A percentile compares a stretch with the other conserved stretches of the same genome.
Conservation (phyloP, 352 stramenopile genomes). For the Phytophthora ramorum region DNA sequence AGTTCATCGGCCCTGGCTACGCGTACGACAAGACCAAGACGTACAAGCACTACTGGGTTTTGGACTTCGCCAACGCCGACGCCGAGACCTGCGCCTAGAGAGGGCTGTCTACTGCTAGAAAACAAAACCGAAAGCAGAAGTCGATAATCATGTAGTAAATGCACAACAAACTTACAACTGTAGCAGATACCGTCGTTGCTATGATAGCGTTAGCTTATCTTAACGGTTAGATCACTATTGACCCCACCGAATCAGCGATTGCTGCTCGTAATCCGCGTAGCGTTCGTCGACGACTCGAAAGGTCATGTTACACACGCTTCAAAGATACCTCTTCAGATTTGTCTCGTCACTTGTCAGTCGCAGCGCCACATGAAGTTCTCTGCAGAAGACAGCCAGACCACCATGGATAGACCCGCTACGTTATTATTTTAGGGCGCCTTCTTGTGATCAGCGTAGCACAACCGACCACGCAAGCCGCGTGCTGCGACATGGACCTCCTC, state of each 20-base stretch:
- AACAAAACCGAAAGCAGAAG: background rate
- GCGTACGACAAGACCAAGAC: constrained; percentile 26
- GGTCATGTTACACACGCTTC: constrained; percentile 20
- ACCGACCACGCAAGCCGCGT: constrained; percentile 1
- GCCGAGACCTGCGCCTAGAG: constrained; percentile 23
- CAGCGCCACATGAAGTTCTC: constrained; percentile 18
- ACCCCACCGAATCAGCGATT: background rate
- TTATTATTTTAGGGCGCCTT: background rate
- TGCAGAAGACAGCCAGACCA: constrained; percentile 17
- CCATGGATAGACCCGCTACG: constrained; percentile 26
- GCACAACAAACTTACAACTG: constrained; percentile 1
- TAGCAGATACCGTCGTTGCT: background rate
- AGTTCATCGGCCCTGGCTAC: constrained; percentile 36
- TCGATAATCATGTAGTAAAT: constrained; percentile 4
- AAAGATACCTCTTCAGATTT: constrained; percentile 27
- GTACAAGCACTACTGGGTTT: constrained; percentile 42
- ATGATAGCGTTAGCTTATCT: too few species aligned
- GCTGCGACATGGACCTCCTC: constrained; percentile 1
- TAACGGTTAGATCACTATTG: background rate
- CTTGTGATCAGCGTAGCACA: constrained; percentile 17
- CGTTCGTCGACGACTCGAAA: constrained; percentile 8
- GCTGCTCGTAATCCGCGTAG: background rate
- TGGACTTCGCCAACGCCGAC: constrained; percentile 32
- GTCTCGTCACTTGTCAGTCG: constrained; percentile 11
- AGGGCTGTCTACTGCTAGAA: constrained; percentile 17